Percentiles rank a stretch among this genome's conserved stretches.
Conservation (phyloP, 768 basidiomycete genomes). For the Naganishia vaughanmartiniae region DNA sequence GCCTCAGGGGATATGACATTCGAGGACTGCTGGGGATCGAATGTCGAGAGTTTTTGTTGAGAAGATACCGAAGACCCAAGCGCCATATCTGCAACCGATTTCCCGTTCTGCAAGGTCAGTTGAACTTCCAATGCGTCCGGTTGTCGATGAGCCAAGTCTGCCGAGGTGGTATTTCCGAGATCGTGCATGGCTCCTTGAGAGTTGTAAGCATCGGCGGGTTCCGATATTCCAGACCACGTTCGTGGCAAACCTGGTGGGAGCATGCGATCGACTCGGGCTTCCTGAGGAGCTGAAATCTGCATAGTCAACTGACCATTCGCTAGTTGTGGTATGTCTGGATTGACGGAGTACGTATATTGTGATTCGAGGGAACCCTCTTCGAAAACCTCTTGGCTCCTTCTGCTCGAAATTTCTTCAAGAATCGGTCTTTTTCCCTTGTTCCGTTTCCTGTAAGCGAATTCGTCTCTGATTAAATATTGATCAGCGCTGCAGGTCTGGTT, state of each 20-base stretch:
- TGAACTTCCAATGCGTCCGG: neutral
- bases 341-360: neutral
- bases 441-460: slow-evolving; percentile 68
- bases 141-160: no score
- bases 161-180: neutral
- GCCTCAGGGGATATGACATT: neutral
- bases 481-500: neutral
- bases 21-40: neutral
- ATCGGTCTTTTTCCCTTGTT: neutral
- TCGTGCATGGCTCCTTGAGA: neutral
- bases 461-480: slow-evolving; percentile 61
- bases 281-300: neutral
- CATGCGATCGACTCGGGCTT: neutral
- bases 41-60: neutral
- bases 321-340: neutral
- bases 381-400: neutral
- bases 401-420: neutral
- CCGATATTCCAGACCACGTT: slow-evolving; percentile 45
- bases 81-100: neutral
- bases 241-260: slow-evolving; percentile 50
- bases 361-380: neutral
- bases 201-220: slow-evolving; percentile 18
- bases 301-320: neutral
- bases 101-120: neutral
- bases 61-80: neutral